phyloP scores from a whole-genome alignment of 2,329 filamentous ascomycete species.

The Thielaviopsis punctulata region DNA sequence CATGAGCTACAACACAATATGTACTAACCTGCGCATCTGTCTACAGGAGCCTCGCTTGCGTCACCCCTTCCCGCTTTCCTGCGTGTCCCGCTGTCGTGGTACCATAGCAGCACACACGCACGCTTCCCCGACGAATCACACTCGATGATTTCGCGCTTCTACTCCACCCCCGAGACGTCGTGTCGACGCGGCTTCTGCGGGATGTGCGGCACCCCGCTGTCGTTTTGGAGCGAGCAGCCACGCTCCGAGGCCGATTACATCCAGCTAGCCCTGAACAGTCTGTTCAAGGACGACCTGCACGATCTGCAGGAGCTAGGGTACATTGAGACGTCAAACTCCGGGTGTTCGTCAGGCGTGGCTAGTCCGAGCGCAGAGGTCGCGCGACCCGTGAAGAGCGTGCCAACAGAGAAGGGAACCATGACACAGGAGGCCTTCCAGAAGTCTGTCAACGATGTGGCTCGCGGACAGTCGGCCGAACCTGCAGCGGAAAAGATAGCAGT shows the following conservation, averaged over 20 bases:
- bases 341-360: conserved; percentile 16
- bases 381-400: neutral
- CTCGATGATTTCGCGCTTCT: conserved; percentile 46
- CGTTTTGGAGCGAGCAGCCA: conserved; percentile 66
- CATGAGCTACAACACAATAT: neutral
- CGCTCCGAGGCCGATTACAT: conserved; percentile 59
- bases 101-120: conserved; percentile 56
- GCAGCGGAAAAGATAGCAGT: too few relatives aligned
- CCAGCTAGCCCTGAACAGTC: conserved; percentile 62
- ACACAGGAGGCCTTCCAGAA: neutral
- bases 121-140: conserved; percentile 65
- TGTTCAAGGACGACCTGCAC: conserved; percentile 52
- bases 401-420: neutral
- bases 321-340: conserved; percentile 21
- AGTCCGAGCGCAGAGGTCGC: neutral
- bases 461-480: too few relatives aligned
- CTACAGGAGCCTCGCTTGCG: conserved; percentile 44
- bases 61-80: conserved; percentile 66
- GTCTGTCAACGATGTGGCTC: too few relatives aligned
- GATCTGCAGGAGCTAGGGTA: conserved; percentile 59
- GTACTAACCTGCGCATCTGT: neutral
- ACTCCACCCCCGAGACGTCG: conserved; percentile 40
- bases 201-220: conserved; percentile 74
- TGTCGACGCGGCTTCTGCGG: conserved; percentile 72
- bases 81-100: conserved; percentile 66